Evolutionary conservation across 169 alveolate genomes (phyloP).

Genomic region (Toxoplasma gondii): DNA sequence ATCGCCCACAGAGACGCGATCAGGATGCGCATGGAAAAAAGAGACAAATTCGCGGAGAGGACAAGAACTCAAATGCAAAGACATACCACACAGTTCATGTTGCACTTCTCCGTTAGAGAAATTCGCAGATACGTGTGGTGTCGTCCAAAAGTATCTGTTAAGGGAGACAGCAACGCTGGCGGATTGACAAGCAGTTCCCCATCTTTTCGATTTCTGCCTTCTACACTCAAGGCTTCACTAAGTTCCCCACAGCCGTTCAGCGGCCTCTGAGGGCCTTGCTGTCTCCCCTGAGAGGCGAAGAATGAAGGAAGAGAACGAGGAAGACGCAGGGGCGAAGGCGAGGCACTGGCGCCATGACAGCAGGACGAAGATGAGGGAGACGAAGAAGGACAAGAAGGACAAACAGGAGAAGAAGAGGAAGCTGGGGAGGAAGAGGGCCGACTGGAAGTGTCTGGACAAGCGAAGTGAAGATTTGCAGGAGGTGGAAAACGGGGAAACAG

Average conservation of each 20-base stretch:
- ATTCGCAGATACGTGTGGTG: background rate
- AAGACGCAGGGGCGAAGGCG: background rate
- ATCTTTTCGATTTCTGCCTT: background rate
- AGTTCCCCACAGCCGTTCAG: background rate
- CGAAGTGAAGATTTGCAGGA: background rate
- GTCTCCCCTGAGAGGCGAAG: background rate
- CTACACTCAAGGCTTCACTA: background rate
- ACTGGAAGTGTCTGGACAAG: background rate
- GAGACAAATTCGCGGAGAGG: no score
- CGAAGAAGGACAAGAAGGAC: background rate
- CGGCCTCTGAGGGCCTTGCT: no score
- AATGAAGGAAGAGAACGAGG: background rate
- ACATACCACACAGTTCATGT: background rate
- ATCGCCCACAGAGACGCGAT: no score
- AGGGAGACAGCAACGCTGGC: background rate
- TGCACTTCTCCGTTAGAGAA: conserved; percentile 20
- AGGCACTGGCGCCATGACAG: background rate
- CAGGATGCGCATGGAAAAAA: no score
- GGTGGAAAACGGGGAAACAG: background rate
- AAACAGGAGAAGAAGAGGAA: background rate
- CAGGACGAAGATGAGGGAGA: no score
- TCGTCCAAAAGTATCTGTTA: background rate
- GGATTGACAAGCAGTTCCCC: background rate
- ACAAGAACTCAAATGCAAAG: no score
- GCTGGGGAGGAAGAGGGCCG: background rate